Evolutionary conservation across 208 protist genomes (phyloP).

Genomic region (Trypanosomatidae sp.): DNA sequence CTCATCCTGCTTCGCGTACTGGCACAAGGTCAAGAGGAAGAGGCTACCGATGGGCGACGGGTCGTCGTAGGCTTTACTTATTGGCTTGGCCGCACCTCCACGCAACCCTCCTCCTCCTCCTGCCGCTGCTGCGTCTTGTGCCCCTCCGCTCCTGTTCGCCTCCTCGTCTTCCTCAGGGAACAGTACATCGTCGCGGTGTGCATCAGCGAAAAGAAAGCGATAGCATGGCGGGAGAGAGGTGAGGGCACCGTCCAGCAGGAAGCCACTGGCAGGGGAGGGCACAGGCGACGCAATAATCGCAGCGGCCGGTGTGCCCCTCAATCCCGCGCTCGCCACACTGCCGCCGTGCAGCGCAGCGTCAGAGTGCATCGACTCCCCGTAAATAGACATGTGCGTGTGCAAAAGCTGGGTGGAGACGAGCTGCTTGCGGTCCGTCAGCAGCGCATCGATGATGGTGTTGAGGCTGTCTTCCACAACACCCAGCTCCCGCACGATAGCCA

Average conservation of each 20-base stretch:
- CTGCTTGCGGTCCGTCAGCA: constrained; percentile 34
- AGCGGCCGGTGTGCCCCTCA: no score
- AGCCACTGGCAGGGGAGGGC: not conserved
- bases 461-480: constrained; percentile 35
- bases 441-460: constrained; percentile 35
- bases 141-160: not conserved
- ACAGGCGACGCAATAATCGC: not conserved
- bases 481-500: constrained; percentile 28
- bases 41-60: constrained; percentile 44
- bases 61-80: constrained; percentile 7
- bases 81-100: no score
- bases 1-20: constrained; percentile 74
- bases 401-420: constrained; percentile 1
- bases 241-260: constrained; percentile 7
- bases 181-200: not conserved
- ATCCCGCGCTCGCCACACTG: no score
- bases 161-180: not conserved
- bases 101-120: no score
- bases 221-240: constrained; percentile 57
- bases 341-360: no score
- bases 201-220: constrained; percentile 41
- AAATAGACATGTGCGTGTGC: no score
- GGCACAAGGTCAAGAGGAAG: constrained; percentile 72
- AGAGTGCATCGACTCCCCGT: no score
- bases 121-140: not conserved